Base-by-base conservation (phyloP, 2,329 filamentous ascomycete genomes). In the Ophiognomonia clavigignenti-juglandacearum region DNA sequence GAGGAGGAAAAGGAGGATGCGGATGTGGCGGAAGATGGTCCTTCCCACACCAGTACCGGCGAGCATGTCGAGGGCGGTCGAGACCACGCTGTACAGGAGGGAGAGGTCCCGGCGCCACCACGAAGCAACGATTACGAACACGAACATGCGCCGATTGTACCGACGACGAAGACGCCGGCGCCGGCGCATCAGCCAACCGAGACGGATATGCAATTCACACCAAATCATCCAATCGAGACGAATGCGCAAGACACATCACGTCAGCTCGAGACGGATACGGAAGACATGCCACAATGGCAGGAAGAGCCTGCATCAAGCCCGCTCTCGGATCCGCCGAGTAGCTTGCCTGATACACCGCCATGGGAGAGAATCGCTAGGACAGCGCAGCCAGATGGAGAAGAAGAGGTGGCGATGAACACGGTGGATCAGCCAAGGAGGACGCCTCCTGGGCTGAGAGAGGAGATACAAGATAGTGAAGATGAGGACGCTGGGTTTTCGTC, bases 401-500 rank as follows among this genome's bases (percentile, higher is more conserved):
- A 13, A 9, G 18, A 7, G 34, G 34, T 20, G 9, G 10, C 52
- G 18, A 37, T 26, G 51, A 51, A n/a, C n/a, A n/a, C n/a, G 20
- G 27, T 45, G 23, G 51, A 46, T 8, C n/a, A 18, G 27, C 19
- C 23, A 9, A 19, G 14, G 20, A 43, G 10, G 26, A 39, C 37
- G 18, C 39, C 46, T 8, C 49, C 38, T 18, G 42, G 31, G 6
- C 39, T 43, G 35, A 52, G 36, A 31, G 59, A 53, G 2, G 64
- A 66, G 22, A 58, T 71, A 8, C 55, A 55, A 5, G 68, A 72
- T 24, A 72, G 67, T 47, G 66, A 71, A 16, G 67, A 69, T 7
- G 68, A 70, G 23, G 68, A 65, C 7, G n/a, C n/a, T n/a, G 57
- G 57, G 5, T 36, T 59, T 3, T 59, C 59, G 10, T 47, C 50